Evolutionary conservation across 1,284 basidiomycete genomes (phyloP), one percentile per base, ranked within the genome.

Genomic region (Ustilago sp.): DNA sequence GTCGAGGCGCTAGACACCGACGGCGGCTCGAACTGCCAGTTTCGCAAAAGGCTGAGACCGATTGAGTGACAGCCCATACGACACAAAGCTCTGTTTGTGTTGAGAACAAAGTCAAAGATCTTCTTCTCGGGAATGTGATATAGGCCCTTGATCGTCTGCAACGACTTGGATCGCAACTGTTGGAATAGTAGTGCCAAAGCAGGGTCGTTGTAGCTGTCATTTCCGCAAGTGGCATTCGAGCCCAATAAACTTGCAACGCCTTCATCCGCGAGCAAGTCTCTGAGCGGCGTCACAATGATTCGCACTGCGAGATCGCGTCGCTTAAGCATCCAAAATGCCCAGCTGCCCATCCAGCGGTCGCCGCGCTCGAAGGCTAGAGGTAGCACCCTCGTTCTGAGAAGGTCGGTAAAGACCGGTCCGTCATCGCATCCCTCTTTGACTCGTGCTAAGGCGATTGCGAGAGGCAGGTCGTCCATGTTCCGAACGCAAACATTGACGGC

Each of bases 1-100:
- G 72, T 72, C 28, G 71, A 60, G 6, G 68, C 59, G 59, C 72
- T 75, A 5, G 83, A 89, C 88, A 62, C 77, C 28, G 86, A 83
- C 1, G 94, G 93, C 54, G 92, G 89, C 61, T 93, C 93, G 85
- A 97, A 98, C 2, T 92, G 92, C 95, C 95, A 98, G 0, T 92
- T 92, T 31, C 90, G 90, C 45, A 96, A 90, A 13, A 98, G 90
- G 80, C 93, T 91, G 31, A 98, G 89, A 3, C 94, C 95, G 13
- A 98, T 88, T 5, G 90, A 89, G 85, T 97, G 94, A 79, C 95
- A 98, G n/a, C 96, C 95, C 94, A 97, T 95, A 61, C 93, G 89
- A 81, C 92, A 93, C 82, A 98, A 94, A 3, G 95, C 93, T 28
- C 93, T 90, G 0, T 94, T 93, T 78, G 94, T 94, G 87, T 97